These are phyloP conservation scores for Boletus eberwhitei DNA, from an alignment of 768 basidiomycete species.

Conservation along the genomic window DNA sequence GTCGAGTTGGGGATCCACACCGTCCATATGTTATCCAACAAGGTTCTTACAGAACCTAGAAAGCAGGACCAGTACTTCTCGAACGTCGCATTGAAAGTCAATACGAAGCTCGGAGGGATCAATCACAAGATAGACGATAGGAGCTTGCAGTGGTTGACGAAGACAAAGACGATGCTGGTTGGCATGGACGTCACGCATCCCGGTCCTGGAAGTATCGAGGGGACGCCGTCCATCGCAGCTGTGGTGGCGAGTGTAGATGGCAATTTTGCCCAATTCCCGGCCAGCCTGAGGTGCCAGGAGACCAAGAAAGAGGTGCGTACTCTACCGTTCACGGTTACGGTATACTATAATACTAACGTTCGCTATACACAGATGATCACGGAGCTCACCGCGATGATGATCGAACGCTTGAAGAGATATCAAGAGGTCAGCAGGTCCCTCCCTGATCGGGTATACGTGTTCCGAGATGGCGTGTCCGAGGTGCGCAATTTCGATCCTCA, in stretches of 20 bases:
- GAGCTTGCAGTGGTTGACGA: constrained; percentile 62
- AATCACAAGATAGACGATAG: constrained; percentile 68
- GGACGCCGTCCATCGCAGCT: constrained; percentile 80
- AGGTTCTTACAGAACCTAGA: constrained; percentile 50
- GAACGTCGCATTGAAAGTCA: constrained; percentile 78
- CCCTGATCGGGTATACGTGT: constrained; percentile 69
- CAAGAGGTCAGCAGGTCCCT: constrained; percentile 52
- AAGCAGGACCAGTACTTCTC: constrained; percentile 81
- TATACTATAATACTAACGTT: background rate
- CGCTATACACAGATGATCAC: constrained; percentile 58
- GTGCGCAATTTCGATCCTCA: constrained; percentile 34
- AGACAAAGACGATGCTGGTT: constrained; percentile 74
- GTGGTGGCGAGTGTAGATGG: constrained; percentile 75
- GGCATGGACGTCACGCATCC: constrained; percentile 87
- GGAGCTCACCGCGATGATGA: constrained; percentile 61
- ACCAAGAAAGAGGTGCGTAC: constrained; percentile 26
- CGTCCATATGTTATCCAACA: constrained; percentile 64
- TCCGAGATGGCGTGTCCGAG: constrained; percentile 81
- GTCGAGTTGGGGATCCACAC: constrained; percentile 73
- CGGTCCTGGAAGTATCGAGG: constrained; percentile 58
- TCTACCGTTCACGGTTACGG: background rate
- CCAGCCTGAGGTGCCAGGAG: constrained; percentile 65
- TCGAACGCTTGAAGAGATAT: constrained; percentile 63
- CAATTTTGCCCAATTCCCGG: constrained; percentile 74
- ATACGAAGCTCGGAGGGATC: constrained; percentile 77